Percentiles rank a stretch among this genome's conserved stretches.
Conservation (phyloP, 2,329 filamentous ascomycete genomes). For the Clonostachys chloroleuca region DNA sequence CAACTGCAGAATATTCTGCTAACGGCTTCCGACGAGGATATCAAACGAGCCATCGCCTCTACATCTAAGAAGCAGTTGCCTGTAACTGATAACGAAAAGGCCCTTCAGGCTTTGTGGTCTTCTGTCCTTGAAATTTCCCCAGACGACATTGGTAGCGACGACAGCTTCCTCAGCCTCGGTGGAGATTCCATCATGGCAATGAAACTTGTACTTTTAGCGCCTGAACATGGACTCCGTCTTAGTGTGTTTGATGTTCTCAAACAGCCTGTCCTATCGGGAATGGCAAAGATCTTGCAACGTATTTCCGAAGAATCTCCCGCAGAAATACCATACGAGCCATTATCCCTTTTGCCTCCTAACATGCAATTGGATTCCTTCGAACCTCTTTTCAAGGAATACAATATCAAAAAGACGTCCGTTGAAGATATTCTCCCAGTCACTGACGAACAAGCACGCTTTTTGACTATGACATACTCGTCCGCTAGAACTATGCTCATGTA, state of each 20-base stretch:
- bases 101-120: slow-evolving; percentile 2
- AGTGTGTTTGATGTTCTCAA: no score
- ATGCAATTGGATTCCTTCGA: not conserved
- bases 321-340: not conserved
- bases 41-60: not conserved
- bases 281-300: slow-evolving; percentile 5
- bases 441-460: no score
- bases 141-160: slow-evolving; percentile 15
- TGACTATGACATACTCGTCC: no score
- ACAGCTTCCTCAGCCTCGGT: slow-evolving; percentile 42
- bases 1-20: not conserved
- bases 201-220: slow-evolving; percentile 29
- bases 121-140: slow-evolving; percentile 1
- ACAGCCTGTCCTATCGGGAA: slow-evolving; percentile 2
- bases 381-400: slow-evolving; percentile 3
- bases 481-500: no score
- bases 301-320: not conserved
- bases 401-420: no score
- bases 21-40: not conserved
- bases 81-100: slow-evolving; percentile 1
- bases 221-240: no score
- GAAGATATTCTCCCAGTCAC: no score
- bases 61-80: not conserved
- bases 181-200: slow-evolving; percentile 43
- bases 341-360: not conserved